Percentiles rank a stretch among this genome's conserved stretches.
Evolutionary conservation across 2,329 filamentous ascomycete species (phyloP).

Genomic region (Pestalotiopsis sp.): DNA sequence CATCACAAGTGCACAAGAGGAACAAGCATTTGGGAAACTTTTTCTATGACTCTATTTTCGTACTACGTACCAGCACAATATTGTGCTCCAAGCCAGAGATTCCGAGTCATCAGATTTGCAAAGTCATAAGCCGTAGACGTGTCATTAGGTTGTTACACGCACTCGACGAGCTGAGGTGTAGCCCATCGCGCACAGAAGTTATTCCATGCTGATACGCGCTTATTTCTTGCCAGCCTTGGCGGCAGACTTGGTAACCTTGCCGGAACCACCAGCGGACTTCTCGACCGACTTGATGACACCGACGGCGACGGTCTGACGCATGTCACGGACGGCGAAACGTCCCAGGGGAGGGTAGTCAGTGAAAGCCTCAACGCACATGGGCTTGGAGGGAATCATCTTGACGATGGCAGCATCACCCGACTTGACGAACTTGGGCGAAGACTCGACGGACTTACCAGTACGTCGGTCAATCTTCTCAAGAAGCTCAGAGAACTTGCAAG

Average conservation of each 20-base stretch:
- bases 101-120: constrained; percentile 45
- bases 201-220: constrained; percentile 35
- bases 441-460: constrained; percentile 97
- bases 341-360: constrained; percentile 99
- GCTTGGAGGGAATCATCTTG: constrained; percentile 99
- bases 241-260: constrained; percentile 74
- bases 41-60: constrained; percentile 47
- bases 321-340: constrained; percentile 99
- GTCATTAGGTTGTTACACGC: constrained; percentile 21
- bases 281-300: constrained; percentile 92
- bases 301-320: constrained; percentile 88
- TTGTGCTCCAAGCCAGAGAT: constrained; percentile 43
- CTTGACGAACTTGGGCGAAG: constrained; percentile 99
- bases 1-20: too few relatives aligned
- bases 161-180: constrained; percentile 10
- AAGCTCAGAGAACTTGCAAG: constrained; percentile 99
- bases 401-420: constrained; percentile 99
- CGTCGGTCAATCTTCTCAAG: constrained; percentile 99
- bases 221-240: constrained; percentile 79
- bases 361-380: constrained; percentile 99
- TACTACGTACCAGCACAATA: constrained; percentile 45
- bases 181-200: constrained; percentile 11
- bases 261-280: constrained; percentile 59
- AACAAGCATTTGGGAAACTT: constrained; percentile 4
- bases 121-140: constrained; percentile 31